Percentiles rank a stretch among this genome's conserved stretches.
These are phyloP conservation scores for Ogataea hybrid DNA, from an alignment of 1,139 yeast genomes.

Conservation along the genomic window DNA sequence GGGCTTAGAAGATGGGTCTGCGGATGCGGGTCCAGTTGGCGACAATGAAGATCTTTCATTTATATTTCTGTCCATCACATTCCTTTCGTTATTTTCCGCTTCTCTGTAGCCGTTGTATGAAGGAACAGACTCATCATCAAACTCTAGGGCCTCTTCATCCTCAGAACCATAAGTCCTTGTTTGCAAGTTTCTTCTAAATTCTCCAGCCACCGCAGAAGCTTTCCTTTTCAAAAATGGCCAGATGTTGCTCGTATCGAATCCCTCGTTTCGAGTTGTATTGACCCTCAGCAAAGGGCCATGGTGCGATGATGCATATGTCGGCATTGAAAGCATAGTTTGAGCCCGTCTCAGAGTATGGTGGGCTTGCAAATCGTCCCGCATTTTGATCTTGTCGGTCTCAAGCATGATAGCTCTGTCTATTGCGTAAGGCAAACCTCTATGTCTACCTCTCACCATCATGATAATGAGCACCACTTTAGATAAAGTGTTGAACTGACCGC, in stretches of 20 bases:
- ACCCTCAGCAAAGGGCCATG: conserved; percentile 16
- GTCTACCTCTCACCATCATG: conserved; percentile 92
- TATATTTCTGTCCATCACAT: background rate
- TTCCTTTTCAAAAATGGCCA: conserved; percentile 9
- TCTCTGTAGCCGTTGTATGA: background rate
- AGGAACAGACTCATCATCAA: conserved; percentile 2
- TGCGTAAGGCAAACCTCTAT: conserved; percentile 93
- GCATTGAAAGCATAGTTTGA: conserved; percentile 18
- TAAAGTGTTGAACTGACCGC: conserved; percentile 66
- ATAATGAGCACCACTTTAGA: conserved; percentile 86
- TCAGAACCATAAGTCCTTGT: background rate
- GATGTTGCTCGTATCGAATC: conserved; percentile 3
- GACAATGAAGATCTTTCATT: background rate
- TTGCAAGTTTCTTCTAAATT: conserved; percentile 4
- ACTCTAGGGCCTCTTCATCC: conserved; percentile 4
- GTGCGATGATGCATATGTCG: conserved; percentile 6
- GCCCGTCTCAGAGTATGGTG: conserved; percentile 42
- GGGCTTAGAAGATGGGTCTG: background rate
- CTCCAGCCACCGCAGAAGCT: conserved; percentile 11
- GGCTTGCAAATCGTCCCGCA: conserved; percentile 68
- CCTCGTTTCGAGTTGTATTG: conserved; percentile 15
- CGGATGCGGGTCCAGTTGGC: background rate
- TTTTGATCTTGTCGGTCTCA: conserved; percentile 67
- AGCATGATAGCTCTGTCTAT: conserved; percentile 93
- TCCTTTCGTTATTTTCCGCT: background rate